Evolutionary conservation across 805 yeast species (phyloP).

Genomic region (Saturnispora hagleri): DNA sequence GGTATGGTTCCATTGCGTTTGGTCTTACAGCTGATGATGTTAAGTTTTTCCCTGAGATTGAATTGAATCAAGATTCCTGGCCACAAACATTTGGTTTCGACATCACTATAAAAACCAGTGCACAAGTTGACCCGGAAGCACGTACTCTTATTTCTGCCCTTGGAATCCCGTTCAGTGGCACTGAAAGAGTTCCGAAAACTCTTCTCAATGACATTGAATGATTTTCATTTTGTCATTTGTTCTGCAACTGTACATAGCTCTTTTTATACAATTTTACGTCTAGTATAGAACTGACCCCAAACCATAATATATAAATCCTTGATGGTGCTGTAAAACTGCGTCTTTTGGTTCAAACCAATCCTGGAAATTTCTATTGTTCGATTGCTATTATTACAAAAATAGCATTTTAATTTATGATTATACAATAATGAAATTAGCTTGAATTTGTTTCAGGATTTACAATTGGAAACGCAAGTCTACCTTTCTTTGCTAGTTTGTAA

Average conservation of each 20-base stretch:
- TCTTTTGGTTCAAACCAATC: neutral
- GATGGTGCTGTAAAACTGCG: neutral
- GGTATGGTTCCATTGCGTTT: constrained; percentile 75
- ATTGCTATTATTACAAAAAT: neutral
- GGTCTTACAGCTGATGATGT: constrained; percentile 74
- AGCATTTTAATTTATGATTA: neutral
- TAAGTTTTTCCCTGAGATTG: constrained; percentile 86
- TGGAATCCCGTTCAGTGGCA: constrained; percentile 69
- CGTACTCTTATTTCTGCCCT: constrained; percentile 72
- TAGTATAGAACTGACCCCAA: neutral
- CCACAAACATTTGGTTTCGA: constrained; percentile 81
- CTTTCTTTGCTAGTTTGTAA: too few relatives aligned
- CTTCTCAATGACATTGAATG: constrained; percentile 15
- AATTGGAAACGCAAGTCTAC: too few relatives aligned
- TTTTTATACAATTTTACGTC: neutral
- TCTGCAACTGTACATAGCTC: neutral
- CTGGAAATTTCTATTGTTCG: neutral
- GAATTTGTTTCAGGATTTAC: too few relatives aligned
- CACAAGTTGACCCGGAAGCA: constrained; percentile 86
- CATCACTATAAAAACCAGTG: constrained; percentile 75
- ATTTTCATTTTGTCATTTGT: neutral
- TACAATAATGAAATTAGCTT: neutral
- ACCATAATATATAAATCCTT: neutral
- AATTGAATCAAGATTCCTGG: constrained; percentile 82
- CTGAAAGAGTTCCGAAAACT: constrained; percentile 33